phyloP scores from a whole-genome alignment of 768 basidiomycete species.

The Auricularia cornea region DNA sequence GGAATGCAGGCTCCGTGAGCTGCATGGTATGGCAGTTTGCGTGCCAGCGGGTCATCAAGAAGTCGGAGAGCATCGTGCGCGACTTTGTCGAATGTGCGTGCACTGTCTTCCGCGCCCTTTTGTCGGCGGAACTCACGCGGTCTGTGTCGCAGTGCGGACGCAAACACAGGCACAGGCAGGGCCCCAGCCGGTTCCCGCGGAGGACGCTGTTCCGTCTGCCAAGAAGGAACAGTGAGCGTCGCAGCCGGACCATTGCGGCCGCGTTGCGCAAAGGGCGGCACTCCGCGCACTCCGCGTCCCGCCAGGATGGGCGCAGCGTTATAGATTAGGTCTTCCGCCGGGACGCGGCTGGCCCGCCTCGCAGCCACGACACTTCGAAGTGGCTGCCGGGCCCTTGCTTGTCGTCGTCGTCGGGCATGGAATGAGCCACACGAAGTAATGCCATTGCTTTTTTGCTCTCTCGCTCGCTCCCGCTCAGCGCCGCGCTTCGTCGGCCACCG shows the following conservation, averaged over 20 bases:
- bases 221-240: neutral
- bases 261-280: neutral
- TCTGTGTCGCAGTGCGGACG: neutral
- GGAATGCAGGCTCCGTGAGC: constrained; percentile 69
- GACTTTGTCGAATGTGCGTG: constrained; percentile 32
- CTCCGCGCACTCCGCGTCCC: neutral
- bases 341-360: neutral
- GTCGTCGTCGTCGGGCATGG: too few relatives aligned
- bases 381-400: too few relatives aligned
- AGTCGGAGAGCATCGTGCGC: constrained; percentile 65
- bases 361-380: neutral
- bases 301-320: neutral
- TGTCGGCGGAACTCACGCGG: neutral
- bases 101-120: neutral
- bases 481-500: too few relatives aligned
- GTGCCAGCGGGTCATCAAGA: constrained; percentile 73
- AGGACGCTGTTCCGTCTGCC: neutral
- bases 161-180: neutral
- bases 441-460: too few relatives aligned
- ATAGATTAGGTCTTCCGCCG: neutral
- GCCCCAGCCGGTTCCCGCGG: neutral
- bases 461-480: too few relatives aligned
- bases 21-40: constrained; percentile 95
- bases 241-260: neutral
- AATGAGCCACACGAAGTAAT: too few relatives aligned